phyloP scores from a whole-genome alignment of 75 land plant genomes.

The Sequoiadendron giganteum region DNA sequence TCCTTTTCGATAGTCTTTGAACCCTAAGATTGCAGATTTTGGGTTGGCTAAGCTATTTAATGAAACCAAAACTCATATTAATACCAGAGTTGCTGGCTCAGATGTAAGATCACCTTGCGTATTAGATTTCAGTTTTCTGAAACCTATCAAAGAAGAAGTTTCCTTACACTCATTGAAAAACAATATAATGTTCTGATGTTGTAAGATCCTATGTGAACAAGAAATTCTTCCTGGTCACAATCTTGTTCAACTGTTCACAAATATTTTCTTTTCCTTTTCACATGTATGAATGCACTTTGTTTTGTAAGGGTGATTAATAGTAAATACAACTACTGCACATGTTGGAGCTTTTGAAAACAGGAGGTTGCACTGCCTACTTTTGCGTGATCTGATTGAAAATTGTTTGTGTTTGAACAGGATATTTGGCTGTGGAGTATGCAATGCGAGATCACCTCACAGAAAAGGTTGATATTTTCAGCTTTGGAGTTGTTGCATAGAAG shows the following conservation, averaged over 20 bases:
- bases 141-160: background rate
- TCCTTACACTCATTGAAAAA: background rate
- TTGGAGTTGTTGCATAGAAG: constrained; percentile 43
- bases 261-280: background rate
- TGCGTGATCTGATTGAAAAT: background rate
- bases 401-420: constrained; percentile 38
- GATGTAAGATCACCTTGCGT: background rate
- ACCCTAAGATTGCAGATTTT: too few species aligned
- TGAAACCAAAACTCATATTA: too few species aligned
- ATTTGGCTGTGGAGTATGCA: constrained; percentile 72
- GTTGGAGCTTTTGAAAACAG: background rate
- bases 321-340: background rate
- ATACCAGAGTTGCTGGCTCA: too few species aligned
- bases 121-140: background rate
- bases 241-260: background rate
- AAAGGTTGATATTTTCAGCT: too few species aligned
- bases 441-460: background rate
- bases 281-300: background rate
- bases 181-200: background rate
- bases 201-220: background rate
- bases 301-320: background rate
- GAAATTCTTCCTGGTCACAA: background rate
- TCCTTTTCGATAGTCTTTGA: constrained; percentile 71
- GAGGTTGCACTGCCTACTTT: background rate
- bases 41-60: too few species aligned